Percentiles rank a stretch among this genome's conserved stretches.
phyloP scores from a whole-genome alignment of 2,329 filamentous ascomycete genomes.

The Scytalidium sp. region DNA sequence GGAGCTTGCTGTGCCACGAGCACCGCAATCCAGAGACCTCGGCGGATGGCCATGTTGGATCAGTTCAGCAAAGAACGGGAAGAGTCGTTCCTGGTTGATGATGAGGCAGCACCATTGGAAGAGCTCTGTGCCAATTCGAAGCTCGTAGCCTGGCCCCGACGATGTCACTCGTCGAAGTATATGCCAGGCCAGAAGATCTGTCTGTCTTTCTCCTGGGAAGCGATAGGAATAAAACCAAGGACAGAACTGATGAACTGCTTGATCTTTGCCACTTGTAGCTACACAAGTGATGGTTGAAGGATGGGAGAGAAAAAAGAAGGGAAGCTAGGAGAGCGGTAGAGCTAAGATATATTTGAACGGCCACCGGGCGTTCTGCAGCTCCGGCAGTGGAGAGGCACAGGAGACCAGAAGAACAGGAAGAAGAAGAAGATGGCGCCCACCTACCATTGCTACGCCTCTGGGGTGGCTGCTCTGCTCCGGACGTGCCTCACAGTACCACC shows the following conservation, averaged over 20 bases:
- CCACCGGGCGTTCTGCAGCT: too few species aligned
- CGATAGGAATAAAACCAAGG: too few species aligned
- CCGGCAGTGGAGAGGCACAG: neutral
- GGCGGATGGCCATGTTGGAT: conserved; percentile 5
- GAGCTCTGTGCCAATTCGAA: neutral
- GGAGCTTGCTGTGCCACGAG: neutral
- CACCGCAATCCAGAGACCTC: conserved; percentile 13
- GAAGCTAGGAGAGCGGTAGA: too few species aligned
- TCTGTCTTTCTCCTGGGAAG: too few species aligned
- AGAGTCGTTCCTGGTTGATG: neutral
- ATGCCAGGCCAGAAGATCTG: neutral
- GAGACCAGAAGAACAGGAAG: neutral
- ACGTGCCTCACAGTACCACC: too few species aligned
- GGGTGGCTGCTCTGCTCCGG: too few species aligned
- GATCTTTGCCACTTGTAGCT: too few species aligned
- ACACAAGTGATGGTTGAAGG: too few species aligned
- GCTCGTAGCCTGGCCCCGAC: neutral
- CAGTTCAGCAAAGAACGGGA: neutral
- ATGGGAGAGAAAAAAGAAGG: too few species aligned
- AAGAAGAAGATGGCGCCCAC: neutral
- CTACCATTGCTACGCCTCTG: too few species aligned
- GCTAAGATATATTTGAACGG: too few species aligned
- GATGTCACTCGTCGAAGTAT: neutral
- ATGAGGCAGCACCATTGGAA: neutral
- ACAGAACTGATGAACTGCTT: too few species aligned